Conservation (phyloP, 768 basidiomycete genomes). For the Calocybe cyanea region DNA sequence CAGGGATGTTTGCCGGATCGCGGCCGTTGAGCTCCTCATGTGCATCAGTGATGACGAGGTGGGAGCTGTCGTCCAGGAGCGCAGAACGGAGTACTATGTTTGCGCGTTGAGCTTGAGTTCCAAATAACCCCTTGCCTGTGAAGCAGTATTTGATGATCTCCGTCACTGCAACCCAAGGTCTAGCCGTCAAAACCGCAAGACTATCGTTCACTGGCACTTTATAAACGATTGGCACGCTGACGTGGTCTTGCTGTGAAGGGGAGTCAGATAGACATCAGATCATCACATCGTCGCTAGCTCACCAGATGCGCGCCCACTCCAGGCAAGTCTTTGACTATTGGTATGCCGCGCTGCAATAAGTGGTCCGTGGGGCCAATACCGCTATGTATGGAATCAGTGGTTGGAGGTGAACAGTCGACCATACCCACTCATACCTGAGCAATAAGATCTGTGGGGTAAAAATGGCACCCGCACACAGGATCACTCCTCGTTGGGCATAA, state of each 20-base stretch:
- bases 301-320: conserved; percentile 32
- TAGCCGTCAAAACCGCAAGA: conserved; percentile 21
- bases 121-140: conserved; percentile 24
- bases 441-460: conserved; percentile 40
- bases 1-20: conserved; percentile 26
- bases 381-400: conserved; percentile 11
- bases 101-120: conserved; percentile 25
- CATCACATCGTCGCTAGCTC: background rate
- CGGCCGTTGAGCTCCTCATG: conserved; percentile 13
- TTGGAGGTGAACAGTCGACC: background rate
- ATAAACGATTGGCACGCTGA: conserved; percentile 29
- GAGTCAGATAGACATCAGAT: background rate
- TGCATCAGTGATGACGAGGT: conserved; percentile 5
- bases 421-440: conserved; percentile 18
- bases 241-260: conserved; percentile 33
- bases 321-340: conserved; percentile 25
- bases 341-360: conserved; percentile 25
- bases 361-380: conserved; percentile 40
- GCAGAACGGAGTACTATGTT: conserved; percentile 25
- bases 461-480: conserved; percentile 36
- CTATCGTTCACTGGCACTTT: conserved; percentile 28
- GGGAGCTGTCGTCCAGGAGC: conserved; percentile 19
- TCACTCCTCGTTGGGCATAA: conserved; percentile 18
- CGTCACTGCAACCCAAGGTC: conserved; percentile 22
- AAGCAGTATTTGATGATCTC: conserved; percentile 30